phyloP scores from a whole-genome alignment of 2,329 filamentous ascomycete genomes.

The Fusarium concolor region DNA sequence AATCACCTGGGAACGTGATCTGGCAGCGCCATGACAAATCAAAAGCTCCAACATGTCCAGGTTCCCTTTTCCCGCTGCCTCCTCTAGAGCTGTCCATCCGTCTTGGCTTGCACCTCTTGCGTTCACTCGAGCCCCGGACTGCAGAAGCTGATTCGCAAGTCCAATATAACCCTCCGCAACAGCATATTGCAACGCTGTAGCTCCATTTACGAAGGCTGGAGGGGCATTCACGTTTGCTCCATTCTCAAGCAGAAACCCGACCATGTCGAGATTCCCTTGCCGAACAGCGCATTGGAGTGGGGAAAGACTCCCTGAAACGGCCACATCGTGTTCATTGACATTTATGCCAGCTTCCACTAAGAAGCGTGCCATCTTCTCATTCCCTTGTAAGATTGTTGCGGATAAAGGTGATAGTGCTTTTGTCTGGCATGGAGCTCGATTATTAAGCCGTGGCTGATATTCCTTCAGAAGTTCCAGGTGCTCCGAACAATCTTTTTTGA shows the following conservation, averaged over 20 bases:
- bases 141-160: neutral
- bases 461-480: neutral
- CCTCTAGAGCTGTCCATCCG: neutral
- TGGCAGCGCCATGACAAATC: neutral
- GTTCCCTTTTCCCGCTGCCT: constrained; percentile 2
- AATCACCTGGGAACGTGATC: neutral
- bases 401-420: neutral
- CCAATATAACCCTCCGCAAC: constrained; percentile 5
- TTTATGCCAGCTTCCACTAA: constrained; percentile 1
- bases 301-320: neutral
- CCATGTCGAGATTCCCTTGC: neutral
- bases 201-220: neutral
- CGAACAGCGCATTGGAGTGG: neutral
- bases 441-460: neutral
- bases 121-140: neutral
- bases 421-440: neutral
- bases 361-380: neutral
- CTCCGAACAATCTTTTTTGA: no score
- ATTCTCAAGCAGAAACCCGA: constrained; percentile 1
- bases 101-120: neutral
- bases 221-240: constrained; percentile 3
- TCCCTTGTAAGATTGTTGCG: neutral
- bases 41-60: constrained; percentile 17
- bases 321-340: constrained; percentile 2
- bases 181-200: constrained; percentile 10